Percentiles rank a stretch among this genome's conserved stretches.
These are phyloP conservation scores for Colletotrichum incanum DNA, from an alignment of 2,329 filamentous ascomycete species.

Conservation along the genomic window DNA sequence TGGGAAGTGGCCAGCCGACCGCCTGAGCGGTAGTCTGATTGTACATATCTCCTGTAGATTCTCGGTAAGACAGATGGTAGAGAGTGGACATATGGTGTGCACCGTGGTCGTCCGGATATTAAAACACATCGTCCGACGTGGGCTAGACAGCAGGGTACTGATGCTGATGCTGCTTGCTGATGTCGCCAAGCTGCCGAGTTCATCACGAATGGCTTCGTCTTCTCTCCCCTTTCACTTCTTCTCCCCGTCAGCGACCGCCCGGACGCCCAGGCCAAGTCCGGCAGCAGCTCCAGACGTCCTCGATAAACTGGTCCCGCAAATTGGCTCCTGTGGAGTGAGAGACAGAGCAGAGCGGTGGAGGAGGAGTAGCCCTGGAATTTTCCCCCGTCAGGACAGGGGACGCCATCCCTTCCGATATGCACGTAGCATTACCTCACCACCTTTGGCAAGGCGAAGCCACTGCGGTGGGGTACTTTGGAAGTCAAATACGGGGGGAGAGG, in stretches of 20 bases:
- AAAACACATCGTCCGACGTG: constrained; percentile 4
- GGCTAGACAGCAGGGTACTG: background rate
- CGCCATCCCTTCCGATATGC: constrained; percentile 42
- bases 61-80: background rate
- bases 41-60: background rate
- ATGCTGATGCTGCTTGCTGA: constrained; percentile 29
- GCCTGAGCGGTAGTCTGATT: background rate
- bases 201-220: constrained; percentile 30
- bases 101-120: constrained; percentile 6
- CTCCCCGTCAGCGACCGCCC: constrained; percentile 27
- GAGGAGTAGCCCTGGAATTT: constrained; percentile 31
- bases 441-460: constrained; percentile 39
- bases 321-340: constrained; percentile 23
- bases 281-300: constrained; percentile 30
- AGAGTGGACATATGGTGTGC: background rate
- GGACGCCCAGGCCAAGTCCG: constrained; percentile 27
- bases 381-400: constrained; percentile 34
- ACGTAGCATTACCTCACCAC: constrained; percentile 40
- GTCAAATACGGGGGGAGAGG: constrained; percentile 36
- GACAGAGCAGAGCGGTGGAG: constrained; percentile 23
- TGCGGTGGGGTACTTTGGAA: constrained; percentile 34
- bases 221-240: constrained; percentile 1
- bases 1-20: background rate
- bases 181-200: constrained; percentile 34
- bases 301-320: constrained; percentile 25